Base-by-base conservation (phyloP, 257 asterid species). In the Scutellaria baicalensis region DNA sequence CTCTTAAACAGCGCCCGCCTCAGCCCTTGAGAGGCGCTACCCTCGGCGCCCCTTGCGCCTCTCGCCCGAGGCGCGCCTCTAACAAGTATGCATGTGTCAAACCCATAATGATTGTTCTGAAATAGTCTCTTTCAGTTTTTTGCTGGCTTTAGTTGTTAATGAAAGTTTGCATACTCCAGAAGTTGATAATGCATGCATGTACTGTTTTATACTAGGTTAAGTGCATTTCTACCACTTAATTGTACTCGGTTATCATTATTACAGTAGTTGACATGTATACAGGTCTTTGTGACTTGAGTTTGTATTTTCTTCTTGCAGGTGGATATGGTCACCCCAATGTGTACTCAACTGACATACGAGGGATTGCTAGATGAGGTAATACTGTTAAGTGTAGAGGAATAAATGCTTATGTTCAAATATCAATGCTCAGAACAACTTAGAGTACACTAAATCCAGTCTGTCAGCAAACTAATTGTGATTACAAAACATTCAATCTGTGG, bases 301-400 rank as follows among this genome's bases (percentile, higher is more conserved):
- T 69, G 20, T 36, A 50, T 64, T 68, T 68, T 47, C 77, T 66
- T 71, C 64, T 75, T 80, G 87, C 86, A 91, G 99, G 99, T 91
- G 69, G 99, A 94, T 81, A 91, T 94, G 99, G 83, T 94, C 70
- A 94, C 99, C 73, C 99, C 99, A 45, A 86, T 94, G 99, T 89
- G 96, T 77, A 66, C 97, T 5, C 97, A 94, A 55, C 72, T 94
- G 83, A 91, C 96, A 20, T 94, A 94, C 20, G 97, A 91, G 80
- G 99, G 99, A 72, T 83, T 94, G 78, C 44, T 94, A 71, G 99
- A 94, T 47, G 99, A 94, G 97, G 97, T 91, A 87, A 77, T 68
- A 64, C 12, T 40, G 23, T 62, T 39, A 39, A 39, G 13, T 49
- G 27, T 31, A 65, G 9, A 64, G 23, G 9, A 62, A 18, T 33